These are phyloP conservation scores for Syzygium syzygioides DNA, from an alignment of 441 rosid species.

Conservation along the genomic window DNA sequence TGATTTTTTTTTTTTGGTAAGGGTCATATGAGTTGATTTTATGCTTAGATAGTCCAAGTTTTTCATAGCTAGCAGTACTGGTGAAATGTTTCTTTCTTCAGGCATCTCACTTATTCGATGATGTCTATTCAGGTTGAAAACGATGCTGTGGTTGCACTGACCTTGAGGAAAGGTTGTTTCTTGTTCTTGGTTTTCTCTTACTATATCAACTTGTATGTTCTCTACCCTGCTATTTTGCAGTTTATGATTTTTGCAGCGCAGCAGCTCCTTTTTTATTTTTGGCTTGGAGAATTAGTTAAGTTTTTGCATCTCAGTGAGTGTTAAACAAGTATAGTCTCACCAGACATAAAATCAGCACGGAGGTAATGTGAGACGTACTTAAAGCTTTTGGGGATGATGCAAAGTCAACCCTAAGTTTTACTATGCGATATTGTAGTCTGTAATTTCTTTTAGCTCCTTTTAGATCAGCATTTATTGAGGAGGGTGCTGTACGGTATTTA, in stretches of 20 bases:
- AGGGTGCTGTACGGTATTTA: neutral
- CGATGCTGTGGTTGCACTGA: constrained; percentile 87
- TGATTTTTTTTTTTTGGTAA: neutral
- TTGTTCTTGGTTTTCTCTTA: constrained; percentile 12
- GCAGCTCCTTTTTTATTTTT: neutral
- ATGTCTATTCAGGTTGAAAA: constrained; percentile 77
- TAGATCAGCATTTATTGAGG: neutral
- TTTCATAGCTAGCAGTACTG: neutral
- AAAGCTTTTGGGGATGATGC: neutral
- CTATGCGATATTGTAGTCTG: neutral
- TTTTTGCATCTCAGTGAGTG: neutral
- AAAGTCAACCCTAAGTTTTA: neutral
- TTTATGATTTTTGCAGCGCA: neutral
- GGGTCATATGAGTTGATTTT: neutral
- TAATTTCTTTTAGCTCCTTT: neutral
- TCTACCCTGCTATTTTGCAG: neutral
- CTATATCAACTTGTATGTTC: neutral
- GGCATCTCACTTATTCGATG: neutral
- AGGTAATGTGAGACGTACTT: neutral
- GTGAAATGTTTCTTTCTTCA: neutral
- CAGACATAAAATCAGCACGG: neutral
- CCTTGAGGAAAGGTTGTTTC: constrained; percentile 69
- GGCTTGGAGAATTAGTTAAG: neutral
- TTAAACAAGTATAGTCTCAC: neutral
- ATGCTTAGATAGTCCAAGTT: neutral